Evolutionary conservation across 441 rosid species (phyloP), one percentile per base, ranked within the genome.

Genomic region (Flueggea neowawraea): DNA sequence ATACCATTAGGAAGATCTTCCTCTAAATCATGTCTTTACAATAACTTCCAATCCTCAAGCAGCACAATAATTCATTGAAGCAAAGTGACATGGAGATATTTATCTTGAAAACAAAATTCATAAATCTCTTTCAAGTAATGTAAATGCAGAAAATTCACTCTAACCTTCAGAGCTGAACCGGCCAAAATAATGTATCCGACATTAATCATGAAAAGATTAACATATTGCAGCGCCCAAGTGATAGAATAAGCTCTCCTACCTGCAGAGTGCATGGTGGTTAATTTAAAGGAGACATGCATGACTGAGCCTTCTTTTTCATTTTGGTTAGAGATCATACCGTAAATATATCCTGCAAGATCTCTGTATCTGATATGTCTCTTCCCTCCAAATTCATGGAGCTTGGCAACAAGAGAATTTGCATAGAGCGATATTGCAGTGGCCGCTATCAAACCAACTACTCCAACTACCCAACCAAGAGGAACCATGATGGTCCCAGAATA

Each of bases 171-270:
- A 31, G 97, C 93, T 11, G 84, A 75, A 77, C 98, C 98, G 57
- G 91, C 90, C 72, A 94, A 73, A 51, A 94, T 91, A 69, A 94
- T 86, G 73, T 73, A 94, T 65, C 98, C 98, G 39, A 85, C 80
- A 70, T 90, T 94, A 60, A 89, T 87, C 98, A 94, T 90, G 76
- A 94, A 94, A 67, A 94, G 96, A 80, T 90, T 90, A 14, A 80
- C 74, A 71, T 94, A 94, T 61, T 94, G 98, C 73, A 90, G 69
- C 22, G 80, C 91, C 96, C 98, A 90, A 36, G 95, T 85, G 55
- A 78, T 63, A 59, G 67, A 55, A 83, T 94, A 94, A 65, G 93
- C 93, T 62, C 77, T 80, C 75, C 64, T 81, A 56, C 97, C 98
- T 94, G 86, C 67, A 69, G 59, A 8, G 4, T 5, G 4, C 9